Percentiles rank a stretch among this genome's conserved stretches.
These are phyloP conservation scores for Sclerotinia glacialis DNA, from an alignment of 2,329 filamentous ascomycete genomes.

Conservation along the genomic window DNA sequence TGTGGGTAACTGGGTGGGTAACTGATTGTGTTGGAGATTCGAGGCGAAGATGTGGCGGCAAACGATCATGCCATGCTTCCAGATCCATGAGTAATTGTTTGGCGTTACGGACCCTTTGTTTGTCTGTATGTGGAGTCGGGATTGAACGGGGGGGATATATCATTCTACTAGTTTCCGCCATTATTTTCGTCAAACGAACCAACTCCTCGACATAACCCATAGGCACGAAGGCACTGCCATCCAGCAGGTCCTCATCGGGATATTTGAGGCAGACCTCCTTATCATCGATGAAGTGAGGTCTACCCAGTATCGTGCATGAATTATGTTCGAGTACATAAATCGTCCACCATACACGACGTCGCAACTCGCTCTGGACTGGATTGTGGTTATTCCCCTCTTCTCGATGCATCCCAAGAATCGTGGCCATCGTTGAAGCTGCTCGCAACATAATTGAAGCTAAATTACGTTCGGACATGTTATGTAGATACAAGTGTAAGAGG, in stretches of 20 bases:
- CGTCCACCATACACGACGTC: conserved; percentile 38
- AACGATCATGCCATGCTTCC: conserved; percentile 33
- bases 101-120: conserved; percentile 29
- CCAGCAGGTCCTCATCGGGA: conserved; percentile 36
- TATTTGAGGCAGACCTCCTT: conserved; percentile 35
- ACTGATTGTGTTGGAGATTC: conserved; percentile 27
- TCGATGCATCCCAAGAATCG: conserved; percentile 46
- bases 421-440: conserved; percentile 44
- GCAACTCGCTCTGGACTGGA: conserved; percentile 33
- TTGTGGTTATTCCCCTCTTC: conserved; percentile 44
- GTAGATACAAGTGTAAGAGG: conserved; percentile 44
- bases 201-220: conserved; percentile 33
- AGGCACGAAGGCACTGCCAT: conserved; percentile 33
- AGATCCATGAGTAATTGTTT: conserved; percentile 32
- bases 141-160: conserved; percentile 33
- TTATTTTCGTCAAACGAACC: conserved; percentile 31
- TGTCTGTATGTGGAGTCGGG: conserved; percentile 28
- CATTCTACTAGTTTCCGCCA: conserved; percentile 34
- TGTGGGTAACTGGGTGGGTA: conserved; percentile 32
- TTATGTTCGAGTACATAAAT: conserved; percentile 36
- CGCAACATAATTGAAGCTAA: conserved; percentile 44
- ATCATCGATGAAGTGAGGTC: conserved; percentile 37
- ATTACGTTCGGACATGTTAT: conserved; percentile 45
- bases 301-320: conserved; percentile 36
- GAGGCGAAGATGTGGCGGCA: conserved; percentile 32